Evolutionary conservation across 108 stramenopile species (phyloP).

Genomic region (Nannochloropsis salina): DNA sequence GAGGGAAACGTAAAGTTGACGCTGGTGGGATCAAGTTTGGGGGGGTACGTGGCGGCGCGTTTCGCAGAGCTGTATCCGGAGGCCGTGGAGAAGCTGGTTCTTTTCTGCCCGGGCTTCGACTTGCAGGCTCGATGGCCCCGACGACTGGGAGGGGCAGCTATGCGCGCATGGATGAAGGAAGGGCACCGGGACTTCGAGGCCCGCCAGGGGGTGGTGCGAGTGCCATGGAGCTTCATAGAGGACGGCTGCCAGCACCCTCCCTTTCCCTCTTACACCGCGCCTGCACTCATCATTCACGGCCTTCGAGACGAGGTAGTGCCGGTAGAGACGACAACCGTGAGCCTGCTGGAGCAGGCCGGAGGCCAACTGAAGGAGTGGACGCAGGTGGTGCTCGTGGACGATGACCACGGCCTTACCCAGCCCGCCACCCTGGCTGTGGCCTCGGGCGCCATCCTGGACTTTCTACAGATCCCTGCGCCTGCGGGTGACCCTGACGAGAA

Average conservation of each 20-base stretch:
- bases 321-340: background rate
- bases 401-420: background rate
- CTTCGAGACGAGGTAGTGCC: background rate
- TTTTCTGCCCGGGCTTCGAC: slow-evolving; percentile 17
- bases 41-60: slow-evolving; percentile 13
- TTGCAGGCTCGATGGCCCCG: background rate
- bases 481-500: background rate
- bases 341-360: background rate
- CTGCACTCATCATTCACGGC: background rate
- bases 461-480: background rate
- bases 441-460: background rate
- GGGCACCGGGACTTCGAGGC: background rate
- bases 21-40: background rate
- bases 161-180: background rate
- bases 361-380: background rate
- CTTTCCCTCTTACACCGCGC: background rate
- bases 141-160: background rate
- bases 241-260: background rate
- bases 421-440: background rate
- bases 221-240: background rate
- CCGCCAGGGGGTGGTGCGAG: background rate
- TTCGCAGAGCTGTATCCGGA: slow-evolving; percentile 15
- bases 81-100: background rate
- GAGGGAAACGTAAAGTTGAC: background rate
- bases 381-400: background rate